Evolutionary conservation across 192 early-diverging fungal species (phyloP).

Genomic region (Coemansia biformis): DNA sequence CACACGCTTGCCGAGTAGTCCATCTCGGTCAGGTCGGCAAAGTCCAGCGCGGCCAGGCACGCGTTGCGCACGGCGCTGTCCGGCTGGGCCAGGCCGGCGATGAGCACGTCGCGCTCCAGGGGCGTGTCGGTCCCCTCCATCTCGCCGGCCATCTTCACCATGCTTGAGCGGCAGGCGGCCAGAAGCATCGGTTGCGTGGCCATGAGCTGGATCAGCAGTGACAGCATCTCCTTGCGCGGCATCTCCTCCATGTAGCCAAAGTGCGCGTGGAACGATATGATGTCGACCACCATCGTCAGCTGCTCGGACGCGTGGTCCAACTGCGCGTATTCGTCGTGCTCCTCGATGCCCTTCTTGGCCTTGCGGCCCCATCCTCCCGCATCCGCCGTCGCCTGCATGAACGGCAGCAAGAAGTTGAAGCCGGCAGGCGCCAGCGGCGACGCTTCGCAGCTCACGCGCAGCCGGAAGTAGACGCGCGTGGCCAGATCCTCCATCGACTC

Average conservation of each 20-base stretch:
- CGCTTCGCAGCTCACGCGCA: constrained; percentile 58
- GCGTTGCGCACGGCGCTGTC: constrained; percentile 40
- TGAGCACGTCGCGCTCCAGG: constrained; percentile 32
- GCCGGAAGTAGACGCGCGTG: constrained; percentile 61
- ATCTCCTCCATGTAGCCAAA: constrained; percentile 30
- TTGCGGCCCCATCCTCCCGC: constrained; percentile 57
- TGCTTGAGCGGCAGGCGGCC: constrained; percentile 34
- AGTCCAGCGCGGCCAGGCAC: constrained; percentile 47
- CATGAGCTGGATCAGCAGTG: constrained; percentile 57
- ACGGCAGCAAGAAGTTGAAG: constrained; percentile 62
- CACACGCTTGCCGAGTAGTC: constrained; percentile 28
- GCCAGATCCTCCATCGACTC: constrained; percentile 41
- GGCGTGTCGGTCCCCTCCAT: constrained; percentile 43
- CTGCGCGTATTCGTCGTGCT: constrained; percentile 48
- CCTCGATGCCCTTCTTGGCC: constrained; percentile 21
- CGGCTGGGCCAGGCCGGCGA: constrained; percentile 23
- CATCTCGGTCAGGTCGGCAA: constrained; percentile 34
- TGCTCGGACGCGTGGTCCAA: constrained; percentile 54
- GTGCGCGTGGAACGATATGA: constrained; percentile 60
- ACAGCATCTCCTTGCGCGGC: constrained; percentile 63
- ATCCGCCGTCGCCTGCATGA: constrained; percentile 60
- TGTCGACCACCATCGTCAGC: constrained; percentile 59
- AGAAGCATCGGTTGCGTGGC: constrained; percentile 52
- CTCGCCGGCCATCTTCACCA: constrained; percentile 54
- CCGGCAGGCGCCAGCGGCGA: constrained; percentile 55